Evolutionary conservation across 2,329 filamentous ascomycete genomes (phyloP).

Genomic region (Leptographium wingfieldii): DNA sequence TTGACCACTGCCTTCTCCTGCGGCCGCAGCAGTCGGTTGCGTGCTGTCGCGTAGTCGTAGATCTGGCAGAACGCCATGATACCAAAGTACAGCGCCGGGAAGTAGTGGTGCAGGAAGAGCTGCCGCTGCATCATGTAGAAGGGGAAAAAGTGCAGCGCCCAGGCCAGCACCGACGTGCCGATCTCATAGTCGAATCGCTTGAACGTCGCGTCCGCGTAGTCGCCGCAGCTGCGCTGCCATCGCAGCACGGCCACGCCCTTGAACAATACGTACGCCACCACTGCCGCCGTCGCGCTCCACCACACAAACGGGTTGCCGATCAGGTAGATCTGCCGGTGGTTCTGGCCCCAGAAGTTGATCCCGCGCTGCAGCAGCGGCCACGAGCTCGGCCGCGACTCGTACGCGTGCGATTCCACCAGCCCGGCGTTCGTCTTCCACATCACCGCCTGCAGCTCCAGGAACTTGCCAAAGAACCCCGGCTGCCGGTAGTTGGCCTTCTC

Average conservation of each 20-base stretch:
- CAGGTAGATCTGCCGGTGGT: slow-evolving; percentile 91
- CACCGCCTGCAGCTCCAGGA: slow-evolving; percentile 91
- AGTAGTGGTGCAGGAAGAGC: slow-evolving; percentile 96
- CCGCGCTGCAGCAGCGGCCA: slow-evolving; percentile 89
- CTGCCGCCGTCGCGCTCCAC: slow-evolving; percentile 74
- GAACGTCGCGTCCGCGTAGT: slow-evolving; percentile 72
- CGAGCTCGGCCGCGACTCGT: slow-evolving; percentile 88
- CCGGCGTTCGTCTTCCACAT: slow-evolving; percentile 99
- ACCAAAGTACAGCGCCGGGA: slow-evolving; percentile 91
- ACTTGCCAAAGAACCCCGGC: slow-evolving; percentile 94
- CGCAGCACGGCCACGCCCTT: slow-evolving; percentile 79
- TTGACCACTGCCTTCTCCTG: slow-evolving; percentile 62
- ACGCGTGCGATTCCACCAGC: slow-evolving; percentile 89
- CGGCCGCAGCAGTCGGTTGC: slow-evolving; percentile 55
- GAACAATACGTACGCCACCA: slow-evolving; percentile 67
- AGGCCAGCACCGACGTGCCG: slow-evolving; percentile 78
- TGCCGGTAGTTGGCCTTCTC: slow-evolving; percentile 95
- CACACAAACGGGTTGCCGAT: slow-evolving; percentile 91
- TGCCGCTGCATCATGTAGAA: slow-evolving; percentile 98
- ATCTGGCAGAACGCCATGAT: slow-evolving; percentile 80
- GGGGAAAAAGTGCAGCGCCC: slow-evolving; percentile 97
- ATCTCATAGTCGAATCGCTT: slow-evolving; percentile 98
- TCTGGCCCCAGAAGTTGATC: slow-evolving; percentile 98
- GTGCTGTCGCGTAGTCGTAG: slow-evolving; percentile 72
- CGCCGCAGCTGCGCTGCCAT: slow-evolving; percentile 87